These are phyloP conservation scores for Capronia epimyces DNA, from an alignment of 2,329 filamentous ascomycete genomes.

Conservation along the genomic window DNA sequence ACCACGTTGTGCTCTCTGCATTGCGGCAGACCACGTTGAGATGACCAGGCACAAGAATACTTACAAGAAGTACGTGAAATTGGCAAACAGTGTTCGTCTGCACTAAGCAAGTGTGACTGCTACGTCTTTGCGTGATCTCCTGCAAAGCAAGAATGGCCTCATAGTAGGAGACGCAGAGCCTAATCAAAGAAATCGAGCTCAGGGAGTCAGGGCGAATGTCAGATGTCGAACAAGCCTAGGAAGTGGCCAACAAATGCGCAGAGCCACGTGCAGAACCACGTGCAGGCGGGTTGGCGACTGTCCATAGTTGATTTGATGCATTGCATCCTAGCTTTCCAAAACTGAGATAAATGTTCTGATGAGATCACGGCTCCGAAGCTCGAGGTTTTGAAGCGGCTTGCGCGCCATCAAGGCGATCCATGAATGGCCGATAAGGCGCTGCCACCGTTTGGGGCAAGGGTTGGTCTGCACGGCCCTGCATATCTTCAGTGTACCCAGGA, in stretches of 20 bases:
- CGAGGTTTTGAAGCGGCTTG: conserved; percentile 2
- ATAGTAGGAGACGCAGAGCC: neutral
- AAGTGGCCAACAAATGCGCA: neutral
- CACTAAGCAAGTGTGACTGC: neutral
- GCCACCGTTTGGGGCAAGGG: conserved; percentile 50
- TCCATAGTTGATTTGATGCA: neutral
- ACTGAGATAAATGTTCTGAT: neutral
- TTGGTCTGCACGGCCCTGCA: conserved; percentile 17
- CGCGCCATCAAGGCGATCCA: conserved; percentile 43
- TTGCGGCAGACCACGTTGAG: conserved; percentile 7
- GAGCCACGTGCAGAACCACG: neutral
- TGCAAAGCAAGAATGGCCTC: neutral
- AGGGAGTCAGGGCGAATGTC: neutral
- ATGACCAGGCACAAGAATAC: conserved; percentile 8
- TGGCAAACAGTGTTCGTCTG: conserved; percentile 4
- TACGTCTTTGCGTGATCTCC: neutral
- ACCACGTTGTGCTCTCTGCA: conserved; percentile 21
- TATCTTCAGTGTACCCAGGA: conserved; percentile 45
- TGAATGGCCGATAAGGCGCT: conserved; percentile 56
- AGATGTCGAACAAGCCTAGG: neutral
- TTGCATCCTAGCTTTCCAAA: neutral
- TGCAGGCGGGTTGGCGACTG: neutral
- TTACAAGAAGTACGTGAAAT: conserved; percentile 17
- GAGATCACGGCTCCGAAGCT: conserved; percentile 1
- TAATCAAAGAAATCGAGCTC: neutral